A percentile compares a stretch with the other conserved stretches of the same genome.
These are phyloP conservation scores for Cryptosporidium parvum DNA, from an alignment of 169 alveolate genomes.

Conservation along the genomic window DNA sequence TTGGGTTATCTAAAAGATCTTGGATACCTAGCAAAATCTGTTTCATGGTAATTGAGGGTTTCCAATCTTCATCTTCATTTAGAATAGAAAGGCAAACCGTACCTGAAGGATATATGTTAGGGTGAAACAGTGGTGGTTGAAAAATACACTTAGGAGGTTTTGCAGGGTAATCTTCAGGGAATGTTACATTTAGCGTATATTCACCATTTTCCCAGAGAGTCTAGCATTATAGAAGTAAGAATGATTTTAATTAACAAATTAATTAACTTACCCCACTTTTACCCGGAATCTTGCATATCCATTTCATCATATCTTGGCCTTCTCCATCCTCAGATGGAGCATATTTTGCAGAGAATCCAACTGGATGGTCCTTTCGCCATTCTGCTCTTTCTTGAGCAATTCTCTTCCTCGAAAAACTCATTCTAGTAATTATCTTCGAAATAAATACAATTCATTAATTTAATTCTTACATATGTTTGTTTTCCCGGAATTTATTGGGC, in stretches of 20 bases:
- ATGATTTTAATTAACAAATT: not conserved
- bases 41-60: constrained; percentile 98
- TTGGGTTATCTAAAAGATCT: constrained; percentile 97
- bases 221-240: constrained; percentile 11
- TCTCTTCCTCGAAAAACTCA: constrained; percentile 89
- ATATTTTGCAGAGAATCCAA: constrained; percentile 96
- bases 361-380: constrained; percentile 98
- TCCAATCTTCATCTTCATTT: constrained; percentile 99
- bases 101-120: constrained; percentile 98
- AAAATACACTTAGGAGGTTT: constrained; percentile 99
- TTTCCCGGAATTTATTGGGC: constrained; percentile 13
- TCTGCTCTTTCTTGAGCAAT: constrained; percentile 94
- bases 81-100: constrained; percentile 98
- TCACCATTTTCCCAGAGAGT: constrained; percentile 98
- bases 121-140: constrained; percentile 96
- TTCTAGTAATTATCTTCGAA: constrained; percentile 26
- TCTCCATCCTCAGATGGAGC: constrained; percentile 91
- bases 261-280: constrained; percentile 85
- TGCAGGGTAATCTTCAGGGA: constrained; percentile 98
- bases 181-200: constrained; percentile 96
- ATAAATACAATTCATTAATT: not conserved
- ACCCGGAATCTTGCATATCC: constrained; percentile 98
- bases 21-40: constrained; percentile 97
- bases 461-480: not conserved
- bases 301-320: constrained; percentile 92